These are phyloP conservation scores for Cercospora brassicicola DNA, from an alignment of 2,329 filamentous ascomycete species.

Conservation along the genomic window DNA sequence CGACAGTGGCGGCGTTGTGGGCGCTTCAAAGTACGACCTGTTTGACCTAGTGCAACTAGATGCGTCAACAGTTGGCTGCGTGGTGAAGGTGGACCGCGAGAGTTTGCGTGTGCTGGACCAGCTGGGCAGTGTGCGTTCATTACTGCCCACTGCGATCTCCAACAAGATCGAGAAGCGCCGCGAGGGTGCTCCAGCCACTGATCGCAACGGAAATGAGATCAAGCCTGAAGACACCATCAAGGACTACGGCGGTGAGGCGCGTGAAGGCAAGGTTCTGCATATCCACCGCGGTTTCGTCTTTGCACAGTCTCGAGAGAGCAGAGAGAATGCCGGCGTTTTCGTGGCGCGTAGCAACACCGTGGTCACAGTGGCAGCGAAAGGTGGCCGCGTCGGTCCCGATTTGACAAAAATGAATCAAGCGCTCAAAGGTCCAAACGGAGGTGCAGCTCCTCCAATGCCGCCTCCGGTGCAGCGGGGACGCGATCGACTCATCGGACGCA, in stretches of 20 bases:
- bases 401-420: constrained; percentile 91
- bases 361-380: constrained; percentile 89
- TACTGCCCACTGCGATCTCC: constrained; percentile 87
- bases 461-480: constrained; percentile 74
- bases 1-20: constrained; percentile 82
- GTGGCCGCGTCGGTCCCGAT: constrained; percentile 78
- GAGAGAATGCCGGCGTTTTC: constrained; percentile 86
- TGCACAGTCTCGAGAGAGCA: constrained; percentile 77
- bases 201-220: constrained; percentile 91
- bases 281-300: constrained; percentile 93
- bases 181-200: constrained; percentile 77
- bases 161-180: constrained; percentile 83
- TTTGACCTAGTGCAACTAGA: constrained; percentile 95
- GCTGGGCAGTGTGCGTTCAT: constrained; percentile 74
- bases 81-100: constrained; percentile 94
- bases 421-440: constrained; percentile 60
- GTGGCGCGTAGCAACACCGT: constrained; percentile 84
- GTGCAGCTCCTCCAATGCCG: constrained; percentile 58
- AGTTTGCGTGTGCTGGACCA: constrained; percentile 88
- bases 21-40: constrained; percentile 84
- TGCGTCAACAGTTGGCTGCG: constrained; percentile 84
- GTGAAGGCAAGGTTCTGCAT: constrained; percentile 86
- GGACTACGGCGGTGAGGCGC: constrained; percentile 80
- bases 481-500: constrained; percentile 85
- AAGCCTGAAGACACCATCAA: constrained; percentile 88